Evolutionary conservation across 2,329 filamentous ascomycete genomes (phyloP), one percentile per base, ranked within the genome.

Genomic region (Fusarium armeniacum): DNA sequence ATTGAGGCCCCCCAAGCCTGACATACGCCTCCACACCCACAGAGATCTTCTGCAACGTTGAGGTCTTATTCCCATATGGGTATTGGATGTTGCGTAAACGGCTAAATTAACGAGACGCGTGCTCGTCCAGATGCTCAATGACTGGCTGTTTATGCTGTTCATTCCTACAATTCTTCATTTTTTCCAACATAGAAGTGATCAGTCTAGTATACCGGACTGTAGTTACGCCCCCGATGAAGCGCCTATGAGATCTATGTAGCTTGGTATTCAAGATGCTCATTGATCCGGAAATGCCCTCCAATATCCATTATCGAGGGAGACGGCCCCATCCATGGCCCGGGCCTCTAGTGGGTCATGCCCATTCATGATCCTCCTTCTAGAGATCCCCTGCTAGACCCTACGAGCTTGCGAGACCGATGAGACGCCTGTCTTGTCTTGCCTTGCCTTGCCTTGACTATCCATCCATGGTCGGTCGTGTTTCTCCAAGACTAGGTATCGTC

Each of bases 1-100:
- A 66, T 55, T 74, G 73, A 73, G 73, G 72, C 72, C 73, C 70
- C 60, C 73, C 57, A 75, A 62, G 69, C 73, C 72, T 75, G 73
- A 75, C 73, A 64, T 72, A 64, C 72, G 65, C 70, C 72, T 73
- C 71, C 72, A 73, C 73, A 72, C 73, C 69, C 73, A 64, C 61
- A 58, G 62, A 65, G 61, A 64, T 70, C 68, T 62, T 57, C 55
- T 58, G 22, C 62, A 43, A 65, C 62, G 54, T 38, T 65, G 62
- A 30, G 52, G 15, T 47, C 47, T 65, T 61, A 65, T 66, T 65
- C 47, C 62, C 54, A 66, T 65, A 65, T 61, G 43, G 33, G 38
- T 40, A 61, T 61, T 65, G 62, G 62, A 65, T 65, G 59, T 20
- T 24, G 60, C 33, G 30, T 58, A 50, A 22, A 64, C 62, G 46